These are phyloP conservation scores for Fraxinus greggii DNA, from an alignment of 305 asterid species.

Conservation along the genomic window DNA sequence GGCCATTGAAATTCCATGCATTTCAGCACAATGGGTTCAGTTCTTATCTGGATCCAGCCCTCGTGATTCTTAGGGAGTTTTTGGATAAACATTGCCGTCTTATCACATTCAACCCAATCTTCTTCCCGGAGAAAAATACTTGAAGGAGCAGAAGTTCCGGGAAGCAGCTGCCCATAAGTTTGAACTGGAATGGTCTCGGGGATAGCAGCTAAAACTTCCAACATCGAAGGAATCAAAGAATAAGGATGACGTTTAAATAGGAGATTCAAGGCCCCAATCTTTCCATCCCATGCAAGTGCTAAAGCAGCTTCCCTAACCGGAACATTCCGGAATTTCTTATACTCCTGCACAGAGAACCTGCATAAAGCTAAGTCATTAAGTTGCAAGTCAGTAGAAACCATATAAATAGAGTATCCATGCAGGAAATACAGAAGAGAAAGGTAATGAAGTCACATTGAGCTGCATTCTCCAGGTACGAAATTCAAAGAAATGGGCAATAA, in stretches of 20 bases:
- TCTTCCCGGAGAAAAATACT: constrained; percentile 64
- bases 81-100: constrained; percentile 53
- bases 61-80: constrained; percentile 41
- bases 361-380: constrained; percentile 66
- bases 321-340: constrained; percentile 66
- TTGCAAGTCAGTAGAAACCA: constrained; percentile 55
- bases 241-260: constrained; percentile 88
- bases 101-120: constrained; percentile 95
- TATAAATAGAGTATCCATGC: constrained; percentile 18
- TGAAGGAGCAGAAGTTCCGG: constrained; percentile 71
- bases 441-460: constrained; percentile 7
- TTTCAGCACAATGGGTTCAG: constrained; percentile 75
- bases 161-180: constrained; percentile 90
- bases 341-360: constrained; percentile 94
- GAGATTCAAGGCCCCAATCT: constrained; percentile 93
- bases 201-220: constrained; percentile 91
- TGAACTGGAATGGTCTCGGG: constrained; percentile 98
- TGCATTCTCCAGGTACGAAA: constrained; percentile 16
- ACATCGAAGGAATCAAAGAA: constrained; percentile 68
- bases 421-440: constrained; percentile 10
- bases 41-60: constrained; percentile 52
- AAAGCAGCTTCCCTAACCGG: constrained; percentile 70
- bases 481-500: neutral
- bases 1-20: constrained; percentile 74
- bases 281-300: constrained; percentile 82